Evolutionary conservation across 208 protist genomes (phyloP), one percentile per base, ranked within the genome.

Genomic region (Leishmania turanica): DNA sequence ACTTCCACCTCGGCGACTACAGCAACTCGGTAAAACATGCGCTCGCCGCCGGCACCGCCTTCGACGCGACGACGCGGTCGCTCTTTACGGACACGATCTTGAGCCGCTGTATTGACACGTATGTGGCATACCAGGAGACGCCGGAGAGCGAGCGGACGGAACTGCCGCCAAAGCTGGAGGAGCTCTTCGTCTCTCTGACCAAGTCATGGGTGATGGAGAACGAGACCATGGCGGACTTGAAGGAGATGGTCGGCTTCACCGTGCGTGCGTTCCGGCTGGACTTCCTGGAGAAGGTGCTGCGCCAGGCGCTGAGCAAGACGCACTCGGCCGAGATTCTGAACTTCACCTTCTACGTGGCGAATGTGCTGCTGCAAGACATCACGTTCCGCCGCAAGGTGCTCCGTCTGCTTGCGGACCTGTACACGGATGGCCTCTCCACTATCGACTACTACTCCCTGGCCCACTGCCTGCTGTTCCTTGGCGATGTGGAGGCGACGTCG

Each of bases 1-100:
- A 99, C 88, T 99, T 99, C 87, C 98, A 99, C 87, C 93, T 99
- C 31, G 97, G 97, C 37, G 97, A 95, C 62, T 99, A 98, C 84
- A 93, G 95, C 77, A 96, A 99, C 65, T 96, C 99, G 15, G 95
- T 99, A 68, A 81, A 91, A 78, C 99, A 98, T 83, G 99, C 99
- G 0, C 93, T 99, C 8, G 88, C 86, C 42, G 98, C 99, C 31
- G 99, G 98, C 66, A 83, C 88, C 4, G 88, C 97, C 53, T 99
- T 99, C 84, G 95, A 99, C 88, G 90, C 98, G 45, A 86, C 86
- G 37, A 82, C 82, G 51, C 90, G 91, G 49, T 93, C 89, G 51
- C 84, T 97, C 82, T 97, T 93, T 80, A 97, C 92, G 3, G 91
- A 98, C 83, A 97, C 92, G 11, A 97, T 98, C 77, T 83, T 98